Conservation (phyloP, 2,329 filamentous ascomycete genomes). For the Dendryphion nanum region DNA sequence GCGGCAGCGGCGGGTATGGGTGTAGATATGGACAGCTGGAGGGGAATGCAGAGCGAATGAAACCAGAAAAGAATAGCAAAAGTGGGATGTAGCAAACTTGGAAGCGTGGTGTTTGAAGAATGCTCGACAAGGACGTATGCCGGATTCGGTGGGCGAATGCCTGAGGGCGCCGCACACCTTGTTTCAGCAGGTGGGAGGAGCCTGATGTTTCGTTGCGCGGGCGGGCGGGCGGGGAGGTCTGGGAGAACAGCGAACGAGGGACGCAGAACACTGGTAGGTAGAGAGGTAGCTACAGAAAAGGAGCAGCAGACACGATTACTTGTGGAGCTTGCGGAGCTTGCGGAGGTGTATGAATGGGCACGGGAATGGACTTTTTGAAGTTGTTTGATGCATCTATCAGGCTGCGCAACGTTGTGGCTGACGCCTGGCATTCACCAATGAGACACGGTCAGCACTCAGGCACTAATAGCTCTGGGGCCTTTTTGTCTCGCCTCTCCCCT, state of each 20-base stretch:
- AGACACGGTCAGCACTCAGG: constrained; percentile 1
- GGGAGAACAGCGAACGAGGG: too few species aligned
- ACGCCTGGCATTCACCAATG: constrained; percentile 7
- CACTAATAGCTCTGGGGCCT: too few species aligned
- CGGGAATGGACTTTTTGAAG: background rate
- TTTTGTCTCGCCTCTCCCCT: too few species aligned
- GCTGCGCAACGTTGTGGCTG: constrained; percentile 3
- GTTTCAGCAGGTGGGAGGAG: constrained; percentile 23
- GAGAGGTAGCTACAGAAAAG: too few species aligned
- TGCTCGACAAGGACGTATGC: constrained; percentile 22
- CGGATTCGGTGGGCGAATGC: constrained; percentile 20
- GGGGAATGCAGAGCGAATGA: background rate
- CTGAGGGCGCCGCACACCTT: constrained; percentile 8
- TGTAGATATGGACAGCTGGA: background rate
- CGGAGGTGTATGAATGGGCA: background rate
- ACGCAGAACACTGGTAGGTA: too few species aligned
- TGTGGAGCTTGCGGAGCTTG: too few species aligned
- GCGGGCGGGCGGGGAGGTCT: too few species aligned
- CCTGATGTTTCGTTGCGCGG: too few species aligned
- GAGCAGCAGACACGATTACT: background rate
- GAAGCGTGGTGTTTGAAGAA: constrained; percentile 23
- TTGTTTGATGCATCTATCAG: background rate
- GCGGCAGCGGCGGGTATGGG: background rate
- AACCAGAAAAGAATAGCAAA: background rate
- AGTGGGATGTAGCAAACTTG: constrained; percentile 8